Percentiles rank a stretch among this genome's conserved stretches.
Conservation (phyloP, 495 filamentous ascomycete genomes). For the Jackrogersella minutella region DNA sequence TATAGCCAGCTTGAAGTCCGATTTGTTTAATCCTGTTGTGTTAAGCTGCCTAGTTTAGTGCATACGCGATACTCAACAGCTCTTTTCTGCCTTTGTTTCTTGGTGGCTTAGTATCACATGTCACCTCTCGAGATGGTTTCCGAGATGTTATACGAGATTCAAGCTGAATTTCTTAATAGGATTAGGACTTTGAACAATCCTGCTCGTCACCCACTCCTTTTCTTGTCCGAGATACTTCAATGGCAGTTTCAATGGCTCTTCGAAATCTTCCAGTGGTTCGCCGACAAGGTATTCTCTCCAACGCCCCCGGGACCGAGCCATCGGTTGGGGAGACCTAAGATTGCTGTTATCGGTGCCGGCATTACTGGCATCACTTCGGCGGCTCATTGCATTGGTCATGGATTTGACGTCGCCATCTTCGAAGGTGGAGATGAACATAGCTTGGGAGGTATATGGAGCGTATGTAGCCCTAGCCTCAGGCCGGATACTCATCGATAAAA, state of each 20-base stretch:
- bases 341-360: constrained; percentile 85
- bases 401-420: constrained; percentile 82
- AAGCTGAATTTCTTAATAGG: constrained; percentile 1
- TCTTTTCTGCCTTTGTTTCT: too few relatives aligned
- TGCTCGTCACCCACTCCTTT: constrained; percentile 58
- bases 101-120: constrained; percentile 3
- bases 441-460: constrained; percentile 86
- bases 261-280: constrained; percentile 67
- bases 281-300: constrained; percentile 73
- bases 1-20: not conserved
- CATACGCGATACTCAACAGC: too few relatives aligned
- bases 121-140: constrained; percentile 8
- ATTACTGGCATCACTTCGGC: constrained; percentile 84
- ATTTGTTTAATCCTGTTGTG: not conserved
- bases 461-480: constrained; percentile 47
- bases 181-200: constrained; percentile 38
- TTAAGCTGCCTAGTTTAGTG: not conserved
- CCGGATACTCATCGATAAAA: not conserved
- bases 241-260: constrained; percentile 43
- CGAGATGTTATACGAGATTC: not conserved
- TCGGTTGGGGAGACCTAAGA: constrained; percentile 64
- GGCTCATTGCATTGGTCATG: constrained; percentile 86
- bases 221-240: constrained; percentile 73
- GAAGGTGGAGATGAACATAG: constrained; percentile 69
- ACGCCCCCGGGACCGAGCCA: constrained; percentile 67